Evolutionary conservation across 177 flowering plant species (phyloP).

Genomic region (Vitis hybrid): DNA sequence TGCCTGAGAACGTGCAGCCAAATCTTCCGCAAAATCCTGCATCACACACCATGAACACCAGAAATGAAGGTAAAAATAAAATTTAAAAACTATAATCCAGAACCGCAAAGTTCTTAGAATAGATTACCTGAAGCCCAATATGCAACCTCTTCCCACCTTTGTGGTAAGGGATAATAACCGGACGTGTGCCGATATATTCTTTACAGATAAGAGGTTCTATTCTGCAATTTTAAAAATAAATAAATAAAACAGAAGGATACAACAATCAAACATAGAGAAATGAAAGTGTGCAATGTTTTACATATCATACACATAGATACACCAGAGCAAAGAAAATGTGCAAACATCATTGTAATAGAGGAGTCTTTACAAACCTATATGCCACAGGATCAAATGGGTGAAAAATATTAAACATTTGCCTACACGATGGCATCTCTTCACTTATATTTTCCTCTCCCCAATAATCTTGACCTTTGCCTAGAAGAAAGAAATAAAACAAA

Average conservation of each 20-base stretch:
- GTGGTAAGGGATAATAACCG: constrained; percentile 89
- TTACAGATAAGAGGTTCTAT: constrained; percentile 92
- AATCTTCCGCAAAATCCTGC: constrained; percentile 85
- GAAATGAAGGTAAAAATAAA: not conserved
- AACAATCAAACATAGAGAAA: not conserved
- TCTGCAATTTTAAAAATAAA: constrained; percentile 38
- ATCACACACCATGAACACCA: constrained; percentile 15
- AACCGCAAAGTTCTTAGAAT: not conserved
- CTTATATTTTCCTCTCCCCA: constrained; percentile 80
- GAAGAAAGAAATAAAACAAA: constrained; percentile 11
- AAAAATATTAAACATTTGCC: constrained; percentile 87
- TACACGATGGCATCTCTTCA: constrained; percentile 95
- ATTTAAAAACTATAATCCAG: not conserved
- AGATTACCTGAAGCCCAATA: constrained; percentile 81
- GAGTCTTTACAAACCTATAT: constrained; percentile 56
- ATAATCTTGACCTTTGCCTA: constrained; percentile 83
- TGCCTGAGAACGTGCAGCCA: constrained; percentile 69
- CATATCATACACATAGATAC: not conserved
- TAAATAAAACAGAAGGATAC: too few species aligned
- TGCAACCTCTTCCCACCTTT: constrained; percentile 94
- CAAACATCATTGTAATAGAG: not conserved
- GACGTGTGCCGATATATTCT: constrained; percentile 65
- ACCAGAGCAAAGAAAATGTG: not conserved
- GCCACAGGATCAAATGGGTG: constrained; percentile 99
- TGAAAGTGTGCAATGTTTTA: not conserved